Conservation (phyloP, 345 rosid species). For the Salix brachista region DNA sequence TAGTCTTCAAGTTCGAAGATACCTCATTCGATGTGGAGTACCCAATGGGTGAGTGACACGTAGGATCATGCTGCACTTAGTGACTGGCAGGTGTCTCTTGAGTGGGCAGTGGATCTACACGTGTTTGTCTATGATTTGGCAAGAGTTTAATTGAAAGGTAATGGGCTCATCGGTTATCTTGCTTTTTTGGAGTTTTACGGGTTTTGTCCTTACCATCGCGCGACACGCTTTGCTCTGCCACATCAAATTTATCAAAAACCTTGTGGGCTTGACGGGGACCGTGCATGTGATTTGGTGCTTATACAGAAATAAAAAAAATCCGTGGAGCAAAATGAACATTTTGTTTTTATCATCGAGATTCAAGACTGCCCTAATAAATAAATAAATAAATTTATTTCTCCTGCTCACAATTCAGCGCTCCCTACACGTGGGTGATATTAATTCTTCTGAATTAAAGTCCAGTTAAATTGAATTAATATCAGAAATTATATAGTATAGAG, state of each 20-base stretch:
- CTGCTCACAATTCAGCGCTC: too few relatives aligned
- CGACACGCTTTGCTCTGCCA: neutral
- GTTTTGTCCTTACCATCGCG: conserved; percentile 13
- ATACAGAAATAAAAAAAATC: too few relatives aligned
- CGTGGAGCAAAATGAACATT: neutral
- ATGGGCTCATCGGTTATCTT: neutral
- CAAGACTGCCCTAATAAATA: too few relatives aligned
- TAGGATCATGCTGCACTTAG: neutral
- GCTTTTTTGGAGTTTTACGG: conserved; percentile 18
- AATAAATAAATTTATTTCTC: too few relatives aligned
- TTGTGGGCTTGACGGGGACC: neutral
- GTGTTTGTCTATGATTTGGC: conserved; percentile 2
- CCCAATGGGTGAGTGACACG: conserved; percentile 19
- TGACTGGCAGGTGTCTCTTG: conserved; percentile 14
- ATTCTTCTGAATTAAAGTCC: neutral
- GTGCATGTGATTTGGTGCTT: neutral
- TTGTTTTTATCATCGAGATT: neutral
- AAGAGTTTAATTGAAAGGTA: neutral
- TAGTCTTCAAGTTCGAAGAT: conserved; percentile 22
- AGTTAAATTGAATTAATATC: neutral
- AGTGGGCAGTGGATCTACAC: neutral
- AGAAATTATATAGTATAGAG: neutral
- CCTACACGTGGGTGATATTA: neutral
- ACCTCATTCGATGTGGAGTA: conserved; percentile 10
- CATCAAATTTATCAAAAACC: neutral